Conservation (phyloP, 371 early-diverging fungal genomes). For the Ordospora colligata region DNA sequence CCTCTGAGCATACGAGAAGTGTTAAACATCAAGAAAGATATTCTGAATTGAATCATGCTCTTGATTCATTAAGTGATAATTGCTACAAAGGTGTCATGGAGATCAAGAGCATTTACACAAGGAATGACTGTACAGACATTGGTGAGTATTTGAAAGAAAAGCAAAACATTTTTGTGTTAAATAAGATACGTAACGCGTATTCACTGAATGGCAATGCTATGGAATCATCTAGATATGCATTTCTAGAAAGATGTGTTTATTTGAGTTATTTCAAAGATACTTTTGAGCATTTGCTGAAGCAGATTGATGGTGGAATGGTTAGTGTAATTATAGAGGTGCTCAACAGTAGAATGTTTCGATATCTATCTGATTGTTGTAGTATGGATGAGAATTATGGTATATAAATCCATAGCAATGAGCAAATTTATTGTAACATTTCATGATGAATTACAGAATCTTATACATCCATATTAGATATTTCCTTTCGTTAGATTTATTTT, state of each 20-base stretch:
- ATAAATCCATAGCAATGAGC: too few species aligned
- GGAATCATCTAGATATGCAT: not conserved
- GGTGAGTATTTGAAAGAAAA: not conserved
- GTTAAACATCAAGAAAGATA: not conserved
- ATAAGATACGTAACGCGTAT: not conserved
- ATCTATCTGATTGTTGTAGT: too few species aligned
- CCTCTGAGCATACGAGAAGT: too few species aligned
- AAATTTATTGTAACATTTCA: too few species aligned
- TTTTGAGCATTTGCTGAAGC: not conserved
- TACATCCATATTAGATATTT: too few species aligned
- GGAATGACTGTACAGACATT: not conserved
- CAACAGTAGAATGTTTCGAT: too few species aligned
- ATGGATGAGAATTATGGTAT: too few species aligned
- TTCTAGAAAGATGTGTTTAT: not conserved
- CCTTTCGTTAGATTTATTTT: not conserved
- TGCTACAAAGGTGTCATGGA: not conserved
- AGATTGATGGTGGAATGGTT: not conserved
- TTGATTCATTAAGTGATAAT: not conserved
- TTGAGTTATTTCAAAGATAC: not conserved
- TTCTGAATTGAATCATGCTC: not conserved
- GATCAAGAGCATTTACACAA: not conserved
- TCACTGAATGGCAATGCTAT: not conserved
- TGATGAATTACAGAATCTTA: too few species aligned
- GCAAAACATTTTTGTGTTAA: not conserved
- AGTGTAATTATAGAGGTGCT: not conserved